Evolutionary conservation across 2,329 filamentous ascomycete genomes (phyloP).

Genomic region (Penicillium sp.): DNA sequence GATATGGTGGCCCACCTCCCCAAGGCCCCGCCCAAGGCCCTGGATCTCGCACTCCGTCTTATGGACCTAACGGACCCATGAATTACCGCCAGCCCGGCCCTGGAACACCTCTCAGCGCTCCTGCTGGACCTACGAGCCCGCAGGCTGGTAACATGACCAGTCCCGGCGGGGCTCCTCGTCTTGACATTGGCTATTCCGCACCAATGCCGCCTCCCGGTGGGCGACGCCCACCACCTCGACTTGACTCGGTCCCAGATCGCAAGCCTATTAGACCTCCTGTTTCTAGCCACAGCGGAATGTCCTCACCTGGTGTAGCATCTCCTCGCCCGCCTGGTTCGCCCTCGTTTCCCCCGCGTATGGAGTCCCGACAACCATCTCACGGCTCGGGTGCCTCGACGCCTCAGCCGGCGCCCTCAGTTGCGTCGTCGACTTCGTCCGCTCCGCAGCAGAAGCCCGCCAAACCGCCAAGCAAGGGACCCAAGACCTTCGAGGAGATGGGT

Average conservation of each 20-base stretch:
- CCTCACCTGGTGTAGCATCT: constrained; percentile 16
- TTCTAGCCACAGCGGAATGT: constrained; percentile 18
- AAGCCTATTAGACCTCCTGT: constrained; percentile 28
- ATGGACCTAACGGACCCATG: constrained; percentile 26
- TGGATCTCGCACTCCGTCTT: constrained; percentile 24
- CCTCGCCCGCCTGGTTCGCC: constrained; percentile 24
- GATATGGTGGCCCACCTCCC: constrained; percentile 23
- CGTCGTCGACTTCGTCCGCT: constrained; percentile 22
- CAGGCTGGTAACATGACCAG: constrained; percentile 19
- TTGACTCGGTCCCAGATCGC: constrained; percentile 25
- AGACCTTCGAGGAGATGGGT: constrained; percentile 97
- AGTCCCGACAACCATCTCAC: constrained; percentile 26
- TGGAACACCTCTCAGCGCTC: constrained; percentile 24
- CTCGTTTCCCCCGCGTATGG: constrained; percentile 28
- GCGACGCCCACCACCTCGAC: constrained; percentile 26
- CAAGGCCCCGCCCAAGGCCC: constrained; percentile 2
- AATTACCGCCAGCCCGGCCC: constrained; percentile 29
- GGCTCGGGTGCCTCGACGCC: constrained; percentile 38
- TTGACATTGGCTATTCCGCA: constrained; percentile 43
- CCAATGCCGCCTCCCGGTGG: constrained; percentile 35
- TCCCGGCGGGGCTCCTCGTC: constrained; percentile 28
- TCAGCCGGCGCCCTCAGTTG: constrained; percentile 20
- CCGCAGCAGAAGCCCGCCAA: constrained; percentile 33
- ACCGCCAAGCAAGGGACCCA: constrained; percentile 63
- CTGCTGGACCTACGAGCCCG: constrained; percentile 26